phyloP scores from a whole-genome alignment of 2,329 filamentous ascomycete species.

The Metarhizium rileyi region DNA sequence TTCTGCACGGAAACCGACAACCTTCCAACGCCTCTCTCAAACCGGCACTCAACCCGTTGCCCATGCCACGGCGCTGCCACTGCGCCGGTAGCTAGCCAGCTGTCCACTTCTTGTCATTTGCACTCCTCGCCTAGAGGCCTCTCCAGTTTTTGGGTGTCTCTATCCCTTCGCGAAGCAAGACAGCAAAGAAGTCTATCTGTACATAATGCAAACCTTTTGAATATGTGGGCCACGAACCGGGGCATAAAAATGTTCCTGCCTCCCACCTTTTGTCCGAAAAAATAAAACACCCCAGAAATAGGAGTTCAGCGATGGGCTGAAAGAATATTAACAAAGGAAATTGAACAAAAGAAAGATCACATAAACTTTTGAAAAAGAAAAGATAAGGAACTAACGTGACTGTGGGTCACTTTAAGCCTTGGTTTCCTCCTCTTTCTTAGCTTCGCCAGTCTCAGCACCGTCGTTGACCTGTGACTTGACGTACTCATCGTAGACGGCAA shows the following conservation, averaged over 20 bases:
- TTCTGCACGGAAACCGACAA: slow-evolving; percentile 26
- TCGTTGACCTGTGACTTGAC: slow-evolving; percentile 66
- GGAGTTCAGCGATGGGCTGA: not conserved
- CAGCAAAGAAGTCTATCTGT: slow-evolving; percentile 33
- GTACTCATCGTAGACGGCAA: slow-evolving; percentile 97
- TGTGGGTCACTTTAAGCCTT: slow-evolving; percentile 25
- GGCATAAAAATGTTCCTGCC: slow-evolving; percentile 2
- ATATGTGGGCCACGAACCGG: slow-evolving; percentile 2
- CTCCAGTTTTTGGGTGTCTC: slow-evolving; percentile 24
- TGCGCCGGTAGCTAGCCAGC: slow-evolving; percentile 3
- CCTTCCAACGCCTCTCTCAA: slow-evolving; percentile 30
- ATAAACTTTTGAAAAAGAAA: slow-evolving; percentile 4
- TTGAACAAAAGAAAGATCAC: slow-evolving; percentile 18
- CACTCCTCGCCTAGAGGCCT: slow-evolving; percentile 19
- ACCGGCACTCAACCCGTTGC: not conserved
- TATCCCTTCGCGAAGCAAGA: slow-evolving; percentile 22
- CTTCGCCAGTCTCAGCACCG: slow-evolving; percentile 25
- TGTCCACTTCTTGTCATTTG: slow-evolving; percentile 4
- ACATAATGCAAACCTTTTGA: slow-evolving; percentile 23
- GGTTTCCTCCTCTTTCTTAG: slow-evolving; percentile 39
- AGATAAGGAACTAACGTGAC: slow-evolving; percentile 3
- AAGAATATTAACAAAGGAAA: slow-evolving; percentile 6
- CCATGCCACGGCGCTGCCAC: slow-evolving; percentile 1
- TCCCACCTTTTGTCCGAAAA: slow-evolving; percentile 5
- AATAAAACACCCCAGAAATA: slow-evolving; percentile 4